phyloP scores from a whole-genome alignment of 345 rosid genomes.

The Viola odorata region DNA sequence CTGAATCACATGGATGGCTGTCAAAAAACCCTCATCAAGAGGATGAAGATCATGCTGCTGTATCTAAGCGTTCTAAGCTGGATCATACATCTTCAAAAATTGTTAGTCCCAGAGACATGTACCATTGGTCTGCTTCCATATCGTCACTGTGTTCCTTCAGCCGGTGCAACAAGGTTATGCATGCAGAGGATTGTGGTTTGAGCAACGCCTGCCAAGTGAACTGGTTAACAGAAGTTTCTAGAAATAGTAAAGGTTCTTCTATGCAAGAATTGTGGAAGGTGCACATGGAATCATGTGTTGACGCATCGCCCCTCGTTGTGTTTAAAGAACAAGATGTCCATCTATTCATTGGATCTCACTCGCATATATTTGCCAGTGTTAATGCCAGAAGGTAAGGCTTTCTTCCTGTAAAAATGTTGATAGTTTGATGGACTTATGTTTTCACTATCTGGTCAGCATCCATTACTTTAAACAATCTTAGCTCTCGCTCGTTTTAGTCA shows the following conservation, averaged over 20 bases:
- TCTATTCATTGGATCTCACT: conserved; percentile 88
- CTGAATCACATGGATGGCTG: conserved; percentile 18
- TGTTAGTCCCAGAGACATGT: conserved; percentile 16
- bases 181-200: conserved; percentile 22
- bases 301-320: conserved; percentile 81
- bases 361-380: conserved; percentile 59
- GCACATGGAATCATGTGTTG: conserved; percentile 86
- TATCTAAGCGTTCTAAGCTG: conserved; percentile 49
- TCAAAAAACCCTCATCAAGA: conserved; percentile 18
- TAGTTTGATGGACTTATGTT: too few species aligned
- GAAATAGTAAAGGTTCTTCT: conserved; percentile 30
- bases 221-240: conserved; percentile 37
- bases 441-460: too few species aligned
- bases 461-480: too few species aligned
- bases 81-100: conserved; percentile 20
- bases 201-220: conserved; percentile 23
- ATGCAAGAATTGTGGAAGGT: conserved; percentile 75
- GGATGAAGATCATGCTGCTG: conserved; percentile 18
- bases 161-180: conserved; percentile 68
- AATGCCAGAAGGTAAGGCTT: conserved; percentile 59
- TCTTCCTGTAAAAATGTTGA: not conserved
- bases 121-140: conserved; percentile 36
- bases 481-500: too few species aligned
- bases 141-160: conserved; percentile 51
- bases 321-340: conserved; percentile 49